Evolutionary conservation across 345 rosid genomes (phyloP), one percentile per base, ranked within the genome.

Genomic region (Murraya paniculata): DNA sequence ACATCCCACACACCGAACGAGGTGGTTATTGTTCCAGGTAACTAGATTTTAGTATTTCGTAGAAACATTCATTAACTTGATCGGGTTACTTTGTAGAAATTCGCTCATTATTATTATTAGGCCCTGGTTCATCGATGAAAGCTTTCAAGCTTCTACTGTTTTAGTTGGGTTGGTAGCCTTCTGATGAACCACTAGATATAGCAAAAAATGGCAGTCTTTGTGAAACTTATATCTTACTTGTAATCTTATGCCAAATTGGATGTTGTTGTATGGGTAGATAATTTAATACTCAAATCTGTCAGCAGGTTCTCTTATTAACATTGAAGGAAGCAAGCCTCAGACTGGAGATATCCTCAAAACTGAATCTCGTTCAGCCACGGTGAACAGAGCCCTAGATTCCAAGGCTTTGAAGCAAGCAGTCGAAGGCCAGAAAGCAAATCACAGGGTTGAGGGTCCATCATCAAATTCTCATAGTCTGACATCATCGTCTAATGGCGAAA

Each of bases 41-140:
- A 81, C 78, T 79, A 79, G 77, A 90, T 89, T 86, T 55, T 22
- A 75, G 28, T 16, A 31, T 22, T 19, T 64, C 24, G 21, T n/a
- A 22, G 27, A n/a, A 38, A 21, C 2, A 5, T 38, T 67, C 21
- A 19, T 28, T 2, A 31, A 31, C 33, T 64, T 67, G 25, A 5
- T n/a, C 56, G 41, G 55, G 56, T 25, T 45, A 41, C 72, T 41
- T 68, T 13, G 71, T 14, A 13, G 30, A 39, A 39, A 45, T 45
- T 45, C 18, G 14, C 18, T 13, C 50, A 13, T 13, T 45, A 45
- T 45, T 45, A 45, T 45, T 13, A 13, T 45, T 45, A 45, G 18
- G 5, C 18, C 50, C 5, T 45, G 50, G 18, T 11, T 13, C 50
- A 45, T 45, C 1, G 18, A 45, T 13, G 18, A 45, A 45, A 13